Percentiles rank a stretch among this genome's conserved stretches.
phyloP scores from a whole-genome alignment of 495 filamentous ascomycete species.

The Lophiostoma macrostomum region DNA sequence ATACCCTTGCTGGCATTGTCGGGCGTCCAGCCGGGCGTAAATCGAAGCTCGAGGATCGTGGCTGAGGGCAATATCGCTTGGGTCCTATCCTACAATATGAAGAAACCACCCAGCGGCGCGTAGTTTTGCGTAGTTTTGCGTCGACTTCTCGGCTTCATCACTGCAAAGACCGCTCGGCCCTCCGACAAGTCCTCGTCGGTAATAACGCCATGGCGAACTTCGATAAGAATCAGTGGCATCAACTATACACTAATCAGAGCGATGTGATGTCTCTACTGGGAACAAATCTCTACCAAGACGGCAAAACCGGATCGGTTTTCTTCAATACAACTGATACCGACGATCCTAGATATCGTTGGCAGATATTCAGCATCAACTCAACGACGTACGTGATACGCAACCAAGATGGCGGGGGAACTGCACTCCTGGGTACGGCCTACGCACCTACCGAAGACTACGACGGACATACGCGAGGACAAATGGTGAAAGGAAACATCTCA shows the following conservation, averaged over 20 bases:
- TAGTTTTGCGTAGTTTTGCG: no score
- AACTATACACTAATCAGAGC: constrained; percentile 10
- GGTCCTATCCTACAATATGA: no score
- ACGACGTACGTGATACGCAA: constrained; percentile 17
- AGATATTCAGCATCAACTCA: constrained; percentile 11
- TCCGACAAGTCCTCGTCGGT: no score
- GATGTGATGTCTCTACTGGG: background rate
- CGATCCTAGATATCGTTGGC: constrained; percentile 10
- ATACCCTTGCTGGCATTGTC: no score
- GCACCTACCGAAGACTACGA: constrained; percentile 1
- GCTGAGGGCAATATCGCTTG: no score
- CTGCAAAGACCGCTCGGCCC: background rate
- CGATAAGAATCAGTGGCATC: constrained; percentile 28
- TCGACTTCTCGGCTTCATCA: background rate
- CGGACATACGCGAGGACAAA: constrained; percentile 8
- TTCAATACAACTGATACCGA: constrained; percentile 7
- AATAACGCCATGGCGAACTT: constrained; percentile 14
- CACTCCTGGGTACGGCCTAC: constrained; percentile 6
- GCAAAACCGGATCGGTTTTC: constrained; percentile 2
- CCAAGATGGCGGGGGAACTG: constrained; percentile 17
- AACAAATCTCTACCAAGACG: constrained; percentile 8
- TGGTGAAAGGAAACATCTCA: constrained; percentile 3
- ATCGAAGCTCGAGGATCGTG: no score
- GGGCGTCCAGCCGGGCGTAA: no score
- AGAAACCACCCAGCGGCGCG: no score